Base-by-base conservation (phyloP, 805 yeast species). In the Brettanomyces nanus region DNA sequence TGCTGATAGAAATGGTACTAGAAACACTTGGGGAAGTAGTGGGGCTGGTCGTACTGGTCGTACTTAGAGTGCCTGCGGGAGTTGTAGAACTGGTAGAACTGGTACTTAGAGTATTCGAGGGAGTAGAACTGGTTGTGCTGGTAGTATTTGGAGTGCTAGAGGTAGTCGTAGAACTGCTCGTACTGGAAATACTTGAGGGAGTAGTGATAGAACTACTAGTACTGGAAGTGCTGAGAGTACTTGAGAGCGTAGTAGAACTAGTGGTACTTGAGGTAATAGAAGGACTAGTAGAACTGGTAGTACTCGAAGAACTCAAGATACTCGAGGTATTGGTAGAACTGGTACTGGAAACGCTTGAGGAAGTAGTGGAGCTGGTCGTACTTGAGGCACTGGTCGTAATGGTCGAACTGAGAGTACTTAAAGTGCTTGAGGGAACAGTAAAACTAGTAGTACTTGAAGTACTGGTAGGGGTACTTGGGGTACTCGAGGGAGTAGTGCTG, bases 1-100 rank as follows among this genome's bases (percentile, higher is more conserved):
- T 28, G n/a, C 18, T 28, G 14, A 7, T 9, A 6, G 33, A 15
- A 17, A 14, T 18, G 7, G 21, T 18, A n/a, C 21, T 26, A 22
- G 27, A 37, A 40, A 31, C 33, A 28, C 20, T 19, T 28, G 19
- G 14, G 21, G 32, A 28, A 37, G n/a, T 31, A 36, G 19, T 15
- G n/a, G n/a, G 7, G 6, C 20, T n/a, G 6, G 20, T 11, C 18
- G 19, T 11, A 30, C 20, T 30, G 18, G 33, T 15, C 15, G 35
- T 22, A 19, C 21, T 19, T 13, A 17, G 9, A 10, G 31, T n/a
- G 10, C 30, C 3, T 13, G 29, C 6, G 10, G 30, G 9, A 18
- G 21, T 23, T 6, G 36, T 23, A 6, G 33, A 15, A 14, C 19
- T 31, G 13, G 15, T 17, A 11, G 10, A n/a, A 25, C n/a, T 11